These are phyloP conservation scores for Venturia carpophila DNA, from an alignment of 2,329 filamentous ascomycete genomes.

Conservation along the genomic window DNA sequence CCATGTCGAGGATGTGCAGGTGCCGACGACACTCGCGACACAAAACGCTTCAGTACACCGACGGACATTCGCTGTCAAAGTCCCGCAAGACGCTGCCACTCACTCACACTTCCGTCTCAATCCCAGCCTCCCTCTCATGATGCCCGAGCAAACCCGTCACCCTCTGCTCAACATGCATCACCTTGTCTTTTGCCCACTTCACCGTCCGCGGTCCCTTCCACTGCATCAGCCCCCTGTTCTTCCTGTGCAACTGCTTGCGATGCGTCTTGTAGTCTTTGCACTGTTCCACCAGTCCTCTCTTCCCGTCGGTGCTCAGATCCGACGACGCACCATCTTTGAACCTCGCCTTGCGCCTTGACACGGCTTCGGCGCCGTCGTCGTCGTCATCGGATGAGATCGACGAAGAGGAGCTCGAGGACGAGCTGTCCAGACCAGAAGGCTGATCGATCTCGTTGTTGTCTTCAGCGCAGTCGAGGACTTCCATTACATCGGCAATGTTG, in stretches of 20 bases:
- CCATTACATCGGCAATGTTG: conserved; percentile 53
- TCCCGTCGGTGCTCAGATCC: conserved; percentile 29
- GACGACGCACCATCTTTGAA: conserved; percentile 22
- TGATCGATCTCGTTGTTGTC: conserved; percentile 44
- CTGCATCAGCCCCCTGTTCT: conserved; percentile 66
- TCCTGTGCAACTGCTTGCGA: conserved; percentile 53
- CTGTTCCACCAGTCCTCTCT: conserved; percentile 43
- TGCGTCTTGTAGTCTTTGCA: conserved; percentile 54
- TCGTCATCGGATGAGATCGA: conserved; percentile 25
- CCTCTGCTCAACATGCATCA: conserved; percentile 42
- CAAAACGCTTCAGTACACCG: not conserved
- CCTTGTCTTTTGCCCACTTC: conserved; percentile 53
- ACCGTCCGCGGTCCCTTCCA: conserved; percentile 51
- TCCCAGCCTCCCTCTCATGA: conserved; percentile 48
- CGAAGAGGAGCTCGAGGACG: conserved; percentile 5
- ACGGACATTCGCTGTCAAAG: not conserved
- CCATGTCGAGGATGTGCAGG: too few species aligned
- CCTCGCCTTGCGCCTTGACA: conserved; percentile 24
- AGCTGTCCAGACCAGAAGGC: conserved; percentile 23
- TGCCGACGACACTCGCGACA: too few species aligned
- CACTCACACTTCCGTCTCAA: conserved; percentile 56
- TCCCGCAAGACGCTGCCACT: not conserved
- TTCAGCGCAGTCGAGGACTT: conserved; percentile 54
- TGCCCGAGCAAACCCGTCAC: conserved; percentile 48
- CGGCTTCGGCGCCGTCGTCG: conserved; percentile 22